These are phyloP conservation scores for Hymenoscyphus fraxineus DNA, from an alignment of 2,329 filamentous ascomycete species.

Conservation along the genomic window DNA sequence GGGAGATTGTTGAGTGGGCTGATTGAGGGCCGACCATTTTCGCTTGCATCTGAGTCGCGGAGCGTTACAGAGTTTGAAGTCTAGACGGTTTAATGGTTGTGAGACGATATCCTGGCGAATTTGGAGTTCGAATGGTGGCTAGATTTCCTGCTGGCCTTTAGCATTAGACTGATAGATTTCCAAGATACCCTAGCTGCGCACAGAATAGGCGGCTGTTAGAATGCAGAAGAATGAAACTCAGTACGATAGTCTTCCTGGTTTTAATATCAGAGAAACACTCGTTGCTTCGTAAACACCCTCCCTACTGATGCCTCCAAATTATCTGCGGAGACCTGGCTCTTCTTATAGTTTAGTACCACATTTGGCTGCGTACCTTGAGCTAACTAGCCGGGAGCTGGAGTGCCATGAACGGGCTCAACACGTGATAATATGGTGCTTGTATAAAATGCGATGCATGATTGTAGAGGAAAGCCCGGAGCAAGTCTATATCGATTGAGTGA, in stretches of 20 bases:
- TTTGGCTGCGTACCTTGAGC: too few relatives aligned
- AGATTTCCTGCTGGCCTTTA: slow-evolving; percentile 7
- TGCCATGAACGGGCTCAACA: not conserved
- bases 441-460: not conserved
- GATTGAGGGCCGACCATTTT: slow-evolving; percentile 25
- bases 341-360: not conserved
- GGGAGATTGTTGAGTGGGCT: slow-evolving; percentile 60
- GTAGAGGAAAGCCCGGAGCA: not conserved
- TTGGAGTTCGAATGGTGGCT: not conserved
- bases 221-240: not conserved
- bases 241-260: too few relatives aligned
- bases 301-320: too few relatives aligned
- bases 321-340: too few relatives aligned
- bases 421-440: not conserved
- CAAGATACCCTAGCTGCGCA: not conserved
- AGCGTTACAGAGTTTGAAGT: not conserved
- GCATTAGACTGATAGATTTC: not conserved
- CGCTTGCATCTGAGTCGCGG: not conserved
- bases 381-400: not conserved
- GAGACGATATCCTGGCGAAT: not conserved
- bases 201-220: not conserved
- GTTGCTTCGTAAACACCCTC: too few relatives aligned
- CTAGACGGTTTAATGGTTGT: not conserved
- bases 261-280: too few relatives aligned
- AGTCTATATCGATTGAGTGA: not conserved